Evolutionary conservation across 2,329 filamentous ascomycete genomes (phyloP), one percentile per base, ranked within the genome.

Genomic region (Chaetomium sp.): DNA sequence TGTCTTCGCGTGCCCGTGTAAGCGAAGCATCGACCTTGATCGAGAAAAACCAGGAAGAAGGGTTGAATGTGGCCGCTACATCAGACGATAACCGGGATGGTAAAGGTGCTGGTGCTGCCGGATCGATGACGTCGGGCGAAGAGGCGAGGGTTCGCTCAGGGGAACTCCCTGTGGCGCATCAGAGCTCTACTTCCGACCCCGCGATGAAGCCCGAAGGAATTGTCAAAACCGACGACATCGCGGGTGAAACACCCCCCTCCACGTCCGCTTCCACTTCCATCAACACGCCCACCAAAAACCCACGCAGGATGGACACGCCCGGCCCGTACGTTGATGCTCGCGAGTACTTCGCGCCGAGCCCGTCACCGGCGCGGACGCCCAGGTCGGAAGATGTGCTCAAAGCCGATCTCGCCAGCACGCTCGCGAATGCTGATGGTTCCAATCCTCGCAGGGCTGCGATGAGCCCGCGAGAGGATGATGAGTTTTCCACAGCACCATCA

Each of bases 401-500:
- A 19, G 14, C 46, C 40, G 50, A 52, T 7, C 51, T 44, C 33
- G 46, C 44, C 37, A 44, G 32, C 35, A 27, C 50, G n/a, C 37
- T 27, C 19, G 19, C 19, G 19, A 27, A 27, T 27, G 19, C 19
- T 27, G 19, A 27, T 27, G 19, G 19, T 27, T 27, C 19, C 19
- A 27, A 27, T 27, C 19, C 19, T 27, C 19, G 19, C 19, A 27
- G 19, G 19, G 19, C 19, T 27, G 19, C 19, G 19, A 27, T 27
- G 19, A 61, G 52, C 46, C 59, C 59, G 27, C 47, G 55, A 10
- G 48, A 54, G 38, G 63, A 64, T 4, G 62, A 63, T 11, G 59
- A 59, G 19, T 63, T 60, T 49, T 65, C 64, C 6, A 66, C 65
- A 1, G 60, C 63, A 14, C 68, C 68, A 3, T 68, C 68, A 3